Conservation (phyloP, 2,329 filamentous ascomycete genomes). For the Talaromyces sp. region DNA sequence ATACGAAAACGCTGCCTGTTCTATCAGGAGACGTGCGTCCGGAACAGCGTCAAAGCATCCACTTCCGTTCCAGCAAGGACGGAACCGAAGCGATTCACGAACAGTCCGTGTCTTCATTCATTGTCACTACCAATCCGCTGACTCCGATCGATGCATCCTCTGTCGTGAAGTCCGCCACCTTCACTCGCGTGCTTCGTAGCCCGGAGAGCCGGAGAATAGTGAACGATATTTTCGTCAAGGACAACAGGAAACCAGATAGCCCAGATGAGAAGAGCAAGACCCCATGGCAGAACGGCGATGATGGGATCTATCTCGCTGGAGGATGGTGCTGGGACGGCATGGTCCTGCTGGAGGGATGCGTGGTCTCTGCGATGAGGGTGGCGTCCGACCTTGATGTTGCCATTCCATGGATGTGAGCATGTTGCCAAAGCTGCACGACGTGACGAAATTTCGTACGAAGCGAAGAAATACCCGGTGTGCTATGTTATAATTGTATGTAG, state of each 20-base stretch:
- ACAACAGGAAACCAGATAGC: background rate
- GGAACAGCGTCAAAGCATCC: background rate
- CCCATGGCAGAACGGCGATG: conserved; percentile 50
- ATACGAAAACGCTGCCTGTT: conserved; percentile 16
- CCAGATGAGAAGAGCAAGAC: background rate
- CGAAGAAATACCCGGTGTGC: background rate
- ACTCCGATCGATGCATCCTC: conserved; percentile 32
- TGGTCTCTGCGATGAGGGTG: conserved; percentile 53
- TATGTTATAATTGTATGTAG: background rate
- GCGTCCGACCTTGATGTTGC: conserved; percentile 48
- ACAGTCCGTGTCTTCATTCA: conserved; percentile 4
- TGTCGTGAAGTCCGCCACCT: conserved; percentile 42
- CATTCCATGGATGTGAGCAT: conserved; percentile 25
- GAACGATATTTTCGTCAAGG: conserved; percentile 39
- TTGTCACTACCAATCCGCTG: conserved; percentile 50
- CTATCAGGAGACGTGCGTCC: background rate
- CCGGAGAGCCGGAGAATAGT: conserved; percentile 44
- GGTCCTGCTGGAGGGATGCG: conserved; percentile 56
- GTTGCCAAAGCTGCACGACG: background rate
- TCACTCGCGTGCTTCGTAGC: conserved; percentile 50
- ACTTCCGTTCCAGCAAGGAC: conserved; percentile 3
- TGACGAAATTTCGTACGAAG: background rate
- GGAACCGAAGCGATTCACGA: background rate
- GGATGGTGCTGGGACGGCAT: conserved; percentile 63
- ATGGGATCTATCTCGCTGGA: conserved; percentile 50